Conservation (phyloP, 1,284 basidiomycete species). For the Papiliotrema nemorosa region DNA sequence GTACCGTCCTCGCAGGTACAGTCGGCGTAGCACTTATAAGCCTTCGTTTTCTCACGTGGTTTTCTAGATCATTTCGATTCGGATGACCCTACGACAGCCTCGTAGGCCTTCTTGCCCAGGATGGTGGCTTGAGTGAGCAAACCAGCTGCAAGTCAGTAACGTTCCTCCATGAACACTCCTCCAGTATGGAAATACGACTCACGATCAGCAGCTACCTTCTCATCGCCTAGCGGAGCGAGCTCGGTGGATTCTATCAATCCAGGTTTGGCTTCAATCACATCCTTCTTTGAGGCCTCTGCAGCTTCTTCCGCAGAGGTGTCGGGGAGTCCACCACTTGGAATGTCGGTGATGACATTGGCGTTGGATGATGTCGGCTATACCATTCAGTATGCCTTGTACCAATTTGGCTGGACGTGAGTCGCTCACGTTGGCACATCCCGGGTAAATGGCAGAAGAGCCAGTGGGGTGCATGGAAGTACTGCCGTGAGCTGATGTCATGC, state of each 20-base stretch:
- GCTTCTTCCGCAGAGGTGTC: neutral
- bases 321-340: neutral
- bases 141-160: conserved; percentile 11
- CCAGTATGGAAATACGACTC: conserved; percentile 7
- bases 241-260: conserved; percentile 25
- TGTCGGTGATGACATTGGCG: neutral
- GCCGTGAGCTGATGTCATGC: neutral
- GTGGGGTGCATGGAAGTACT: conserved; percentile 15
- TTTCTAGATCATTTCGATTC: no score
- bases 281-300: conserved; percentile 8
- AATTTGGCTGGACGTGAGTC: neutral
- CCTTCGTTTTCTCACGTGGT: no score
- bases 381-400: neutral
- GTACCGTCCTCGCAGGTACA: no score
- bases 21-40: no score
- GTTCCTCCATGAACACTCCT: neutral
- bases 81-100: conserved; percentile 15
- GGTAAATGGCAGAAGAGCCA: conserved; percentile 11
- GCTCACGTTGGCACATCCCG: conserved; percentile 16
- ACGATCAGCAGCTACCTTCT: conserved; percentile 28
- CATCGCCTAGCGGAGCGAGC: conserved; percentile 26
- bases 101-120: conserved; percentile 19
- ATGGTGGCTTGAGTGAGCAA: conserved; percentile 18
- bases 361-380: neutral
- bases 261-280: conserved; percentile 18